A percentile compares a stretch with the other conserved stretches of the same genome.
Evolutionary conservation across 257 asterid genomes (phyloP).

Genomic region (Osmanthus fragrans): DNA sequence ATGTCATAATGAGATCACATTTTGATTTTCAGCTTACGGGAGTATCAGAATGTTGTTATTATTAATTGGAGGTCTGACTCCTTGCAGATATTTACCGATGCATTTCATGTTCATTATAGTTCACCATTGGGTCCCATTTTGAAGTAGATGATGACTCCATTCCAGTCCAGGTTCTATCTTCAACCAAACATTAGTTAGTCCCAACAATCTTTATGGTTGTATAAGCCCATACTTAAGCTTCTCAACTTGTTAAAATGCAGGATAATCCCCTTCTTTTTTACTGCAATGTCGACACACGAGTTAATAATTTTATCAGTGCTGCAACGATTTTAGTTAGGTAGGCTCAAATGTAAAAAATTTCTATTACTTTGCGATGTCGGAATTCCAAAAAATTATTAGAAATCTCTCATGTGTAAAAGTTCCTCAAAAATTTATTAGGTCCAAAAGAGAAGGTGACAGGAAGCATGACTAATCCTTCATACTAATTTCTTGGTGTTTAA

Average conservation of each 20-base stretch:
- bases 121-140: conserved; percentile 76
- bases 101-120: conserved; percentile 78
- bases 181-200: conserved; percentile 10
- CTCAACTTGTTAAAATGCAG: conserved; percentile 42
- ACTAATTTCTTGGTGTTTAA: too few relatives aligned
- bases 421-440: too few relatives aligned
- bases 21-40: too few relatives aligned
- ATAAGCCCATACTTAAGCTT: not conserved
- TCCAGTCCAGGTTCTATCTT: conserved; percentile 68
- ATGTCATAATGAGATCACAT: too few relatives aligned
- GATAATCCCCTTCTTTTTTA: conserved; percentile 73
- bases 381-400: too few relatives aligned
- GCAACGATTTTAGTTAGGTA: conserved; percentile 68
- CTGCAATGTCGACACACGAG: conserved; percentile 63
- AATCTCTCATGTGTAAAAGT: too few relatives aligned
- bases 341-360: too few relatives aligned
- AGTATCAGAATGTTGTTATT: too few relatives aligned
- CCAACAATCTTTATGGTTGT: not conserved
- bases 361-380: too few relatives aligned
- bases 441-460: too few relatives aligned
- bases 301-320: conserved; percentile 66
- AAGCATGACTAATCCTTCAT: too few relatives aligned
- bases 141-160: conserved; percentile 49
- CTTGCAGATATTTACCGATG: conserved; percentile 74
- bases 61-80: conserved; percentile 19